A percentile compares a stretch with the other conserved stretches of the same genome.
phyloP scores from a whole-genome alignment of 2,329 filamentous ascomycete genomes.

The Thermomyces lanuginosus region DNA sequence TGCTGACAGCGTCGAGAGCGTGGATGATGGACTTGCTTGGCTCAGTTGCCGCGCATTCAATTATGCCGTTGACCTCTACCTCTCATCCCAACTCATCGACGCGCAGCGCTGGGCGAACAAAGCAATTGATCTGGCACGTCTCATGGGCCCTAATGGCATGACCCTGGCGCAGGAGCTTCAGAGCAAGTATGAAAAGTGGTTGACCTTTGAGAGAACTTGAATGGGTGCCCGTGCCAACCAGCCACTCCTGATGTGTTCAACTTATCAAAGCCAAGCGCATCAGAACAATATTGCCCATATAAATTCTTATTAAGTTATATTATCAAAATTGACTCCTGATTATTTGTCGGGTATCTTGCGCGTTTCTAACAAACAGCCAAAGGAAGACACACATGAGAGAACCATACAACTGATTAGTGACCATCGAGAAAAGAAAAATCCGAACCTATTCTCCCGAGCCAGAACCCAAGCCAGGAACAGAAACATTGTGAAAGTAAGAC shows the following conservation, averaged over 20 bases:
- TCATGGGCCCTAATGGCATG: constrained; percentile 7
- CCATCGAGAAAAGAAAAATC: constrained; percentile 1
- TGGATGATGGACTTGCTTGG: constrained; percentile 40
- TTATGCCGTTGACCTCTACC: constrained; percentile 37
- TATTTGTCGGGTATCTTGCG: constrained; percentile 4
- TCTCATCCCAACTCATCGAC: constrained; percentile 14
- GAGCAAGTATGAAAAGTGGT: constrained; percentile 14
- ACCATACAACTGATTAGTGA: constrained; percentile 1
- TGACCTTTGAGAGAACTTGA: constrained; percentile 3
- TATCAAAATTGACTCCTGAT: constrained; percentile 3
- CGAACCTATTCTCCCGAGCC: neutral
- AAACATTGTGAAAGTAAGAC: too few relatives aligned
- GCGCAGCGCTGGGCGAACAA: constrained; percentile 22
- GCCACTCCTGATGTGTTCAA: too few relatives aligned
- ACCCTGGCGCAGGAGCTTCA: constrained; percentile 9
- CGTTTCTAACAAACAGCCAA: constrained; percentile 2
- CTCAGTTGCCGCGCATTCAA: constrained; percentile 41
- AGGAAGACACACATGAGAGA: neutral
- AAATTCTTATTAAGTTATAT: too few relatives aligned
- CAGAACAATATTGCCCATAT: too few relatives aligned
- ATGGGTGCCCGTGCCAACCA: too few relatives aligned
- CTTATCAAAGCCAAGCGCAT: too few relatives aligned
- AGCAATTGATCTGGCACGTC: constrained; percentile 19
- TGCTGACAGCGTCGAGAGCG: too few relatives aligned
- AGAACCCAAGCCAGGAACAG: too few relatives aligned